Conservation (phyloP, 352 stramenopile genomes). For the Globisporangium paroecandrum region DNA sequence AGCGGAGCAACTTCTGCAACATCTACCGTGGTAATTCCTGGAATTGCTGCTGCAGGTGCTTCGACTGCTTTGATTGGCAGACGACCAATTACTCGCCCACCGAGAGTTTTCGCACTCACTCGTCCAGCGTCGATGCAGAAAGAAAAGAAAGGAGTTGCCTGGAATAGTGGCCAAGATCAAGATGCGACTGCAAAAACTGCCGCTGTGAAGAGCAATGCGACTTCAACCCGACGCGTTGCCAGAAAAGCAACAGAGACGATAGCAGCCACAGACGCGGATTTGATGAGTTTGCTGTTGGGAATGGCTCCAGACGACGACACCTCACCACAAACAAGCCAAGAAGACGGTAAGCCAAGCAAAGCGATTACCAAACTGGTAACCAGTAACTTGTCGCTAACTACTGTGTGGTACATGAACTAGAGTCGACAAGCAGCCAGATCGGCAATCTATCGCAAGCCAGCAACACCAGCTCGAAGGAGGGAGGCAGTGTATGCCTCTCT, state of each 20-base stretch:
- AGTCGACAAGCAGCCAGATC: neutral
- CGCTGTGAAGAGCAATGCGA: neutral
- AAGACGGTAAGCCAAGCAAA: neutral
- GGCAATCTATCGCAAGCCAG: constrained; percentile 1
- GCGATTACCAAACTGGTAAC: neutral
- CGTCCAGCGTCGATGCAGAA: neutral
- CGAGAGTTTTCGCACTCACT: constrained; percentile 10
- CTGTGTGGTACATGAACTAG: neutral
- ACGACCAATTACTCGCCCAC: constrained; percentile 7
- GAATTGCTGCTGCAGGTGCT: neutral
- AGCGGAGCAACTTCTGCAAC: neutral
- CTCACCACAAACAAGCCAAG: constrained; percentile 15
- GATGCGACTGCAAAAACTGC: neutral
- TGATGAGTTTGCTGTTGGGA: constrained; percentile 8
- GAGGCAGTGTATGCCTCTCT: neutral
- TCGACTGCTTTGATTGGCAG: neutral
- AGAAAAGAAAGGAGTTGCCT: neutral
- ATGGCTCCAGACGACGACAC: neutral
- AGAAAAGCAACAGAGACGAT: neutral
- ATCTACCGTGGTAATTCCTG: neutral
- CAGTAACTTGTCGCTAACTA: neutral
- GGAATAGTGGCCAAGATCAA: neutral
- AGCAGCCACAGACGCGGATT: neutral
- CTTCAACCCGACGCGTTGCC: neutral
- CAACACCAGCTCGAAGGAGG: neutral